Base-by-base conservation (phyloP, 2,329 filamentous ascomycete genomes). In the Triangularia setosa region DNA sequence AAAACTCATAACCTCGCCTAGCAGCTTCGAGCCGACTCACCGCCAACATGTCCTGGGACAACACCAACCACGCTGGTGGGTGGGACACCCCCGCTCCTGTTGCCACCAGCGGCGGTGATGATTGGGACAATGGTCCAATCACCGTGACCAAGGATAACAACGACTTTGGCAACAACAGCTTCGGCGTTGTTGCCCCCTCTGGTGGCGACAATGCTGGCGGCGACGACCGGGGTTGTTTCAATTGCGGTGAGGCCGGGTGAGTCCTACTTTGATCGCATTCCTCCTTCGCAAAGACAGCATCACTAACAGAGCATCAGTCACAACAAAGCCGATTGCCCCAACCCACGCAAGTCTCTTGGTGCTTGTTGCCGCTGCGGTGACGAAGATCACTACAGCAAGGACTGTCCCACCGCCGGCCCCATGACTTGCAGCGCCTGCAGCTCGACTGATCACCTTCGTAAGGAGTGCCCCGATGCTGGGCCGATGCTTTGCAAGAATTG, bases 401-500 rank as follows among this genome's bases (percentile, higher is more conserved):
- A 90, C 58, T 93, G 90, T 68, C 88, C 69, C 9, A 65, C 67
- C 18, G 62, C 88, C 1, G 75, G 82, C 1, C 69, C 74, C 2
- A 60, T 74, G 21, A 62, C 67, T n/a, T 75, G 74, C 65, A 67
- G 63, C n/a, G 79, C 76, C 63, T 85, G 83, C 72, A 78, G 80
- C 64, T 68, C 81, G 63, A 75, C 79, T 12, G 80, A 79, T 2
- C 84, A 86, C 69, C 76, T 85, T 70, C 78, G 83, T 60, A 81
- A 83, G 21, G 86, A 90, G 60, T 93, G 85, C 70, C 44, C 60
- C 7, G 61, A 62, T 14, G 58, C 78, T 11, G 80, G 79, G 4
- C 83, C 85, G 67, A 75, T 85, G 69, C 77, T 80, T 8, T 91
- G 88, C 75, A 80, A 80, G 58, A 87, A 89, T 71, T 91, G 89